Evolutionary conservation across 208 protist species (phyloP).

Genomic region (Trypanosoma vivax): DNA sequence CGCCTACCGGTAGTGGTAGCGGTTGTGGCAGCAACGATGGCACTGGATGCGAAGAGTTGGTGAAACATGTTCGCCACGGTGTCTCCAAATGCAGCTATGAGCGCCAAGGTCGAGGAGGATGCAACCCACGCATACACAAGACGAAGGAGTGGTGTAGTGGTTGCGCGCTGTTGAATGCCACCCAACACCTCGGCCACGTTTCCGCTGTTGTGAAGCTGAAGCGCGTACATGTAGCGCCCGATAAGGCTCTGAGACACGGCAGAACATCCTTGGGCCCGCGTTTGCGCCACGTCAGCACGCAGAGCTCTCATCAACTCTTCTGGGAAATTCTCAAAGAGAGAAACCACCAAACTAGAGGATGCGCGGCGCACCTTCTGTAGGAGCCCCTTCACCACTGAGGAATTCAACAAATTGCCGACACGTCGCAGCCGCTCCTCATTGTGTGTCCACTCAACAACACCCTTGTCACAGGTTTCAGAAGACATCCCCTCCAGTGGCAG

Average conservation of each 20-base stretch:
- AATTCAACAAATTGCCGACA: slow-evolving; percentile 24
- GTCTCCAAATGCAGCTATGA: slow-evolving; percentile 43
- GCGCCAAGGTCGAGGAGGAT: slow-evolving; percentile 38
- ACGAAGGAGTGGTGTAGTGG: slow-evolving; percentile 57
- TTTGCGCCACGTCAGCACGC: slow-evolving; percentile 9
- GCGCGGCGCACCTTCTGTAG: slow-evolving; percentile 48
- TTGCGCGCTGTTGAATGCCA: slow-evolving; percentile 22
- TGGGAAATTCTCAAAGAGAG: slow-evolving; percentile 81
- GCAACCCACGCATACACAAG: slow-evolving; percentile 62
- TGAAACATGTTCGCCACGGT: slow-evolving; percentile 50
- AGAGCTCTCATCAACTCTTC: slow-evolving; percentile 46
- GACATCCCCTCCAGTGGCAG: slow-evolving; percentile 17
- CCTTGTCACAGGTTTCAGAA: neutral
- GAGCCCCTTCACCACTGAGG: slow-evolving; percentile 31
- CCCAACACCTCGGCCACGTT: neutral
- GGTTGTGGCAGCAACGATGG: neutral
- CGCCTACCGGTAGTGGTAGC: neutral
- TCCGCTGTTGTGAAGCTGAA: slow-evolving; percentile 44
- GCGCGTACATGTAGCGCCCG: slow-evolving; percentile 24
- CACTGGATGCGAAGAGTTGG: slow-evolving; percentile 62
- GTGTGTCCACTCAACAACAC: neutral
- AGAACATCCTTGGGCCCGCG: neutral
- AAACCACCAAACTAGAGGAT: slow-evolving; percentile 38
- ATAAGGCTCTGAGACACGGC: slow-evolving; percentile 19
- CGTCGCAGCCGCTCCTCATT: slow-evolving; percentile 10